phyloP scores from a whole-genome alignment of 163 green algal species.

The Coccomyxa subellipsoidea region DNA sequence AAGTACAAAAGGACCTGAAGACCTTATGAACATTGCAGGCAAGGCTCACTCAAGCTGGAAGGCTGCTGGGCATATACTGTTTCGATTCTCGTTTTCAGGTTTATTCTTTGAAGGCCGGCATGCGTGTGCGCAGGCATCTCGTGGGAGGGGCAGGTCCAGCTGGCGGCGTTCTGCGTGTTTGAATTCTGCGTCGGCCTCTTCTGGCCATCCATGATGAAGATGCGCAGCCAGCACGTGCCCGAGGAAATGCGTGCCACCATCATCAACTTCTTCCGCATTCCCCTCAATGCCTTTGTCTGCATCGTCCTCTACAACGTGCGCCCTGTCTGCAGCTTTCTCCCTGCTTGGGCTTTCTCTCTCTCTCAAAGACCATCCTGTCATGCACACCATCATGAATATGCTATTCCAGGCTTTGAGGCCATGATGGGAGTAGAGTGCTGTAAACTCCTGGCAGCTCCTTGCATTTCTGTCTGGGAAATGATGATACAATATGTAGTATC shows the following conservation, averaged over 20 bases:
- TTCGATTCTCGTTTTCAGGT: no score
- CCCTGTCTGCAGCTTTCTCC: neutral
- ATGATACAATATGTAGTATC: no score
- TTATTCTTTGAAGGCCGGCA: no score
- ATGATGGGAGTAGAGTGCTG: no score
- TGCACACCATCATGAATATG: neutral
- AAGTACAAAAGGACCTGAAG: no score
- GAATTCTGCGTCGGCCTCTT: conserved; percentile 90
- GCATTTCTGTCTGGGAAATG: no score
- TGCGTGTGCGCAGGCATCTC: conserved; percentile 55
- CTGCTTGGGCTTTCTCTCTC: no score
- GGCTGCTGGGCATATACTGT: no score
- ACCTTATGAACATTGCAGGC: no score
- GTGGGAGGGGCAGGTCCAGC: conserved; percentile 72
- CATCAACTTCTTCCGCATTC: conserved; percentile 96
- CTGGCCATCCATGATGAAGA: conserved; percentile 95
- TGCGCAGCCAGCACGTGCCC: conserved; percentile 80
- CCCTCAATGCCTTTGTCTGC: conserved; percentile 95
- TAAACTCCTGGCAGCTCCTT: no score
- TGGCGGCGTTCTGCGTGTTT: conserved; percentile 91
- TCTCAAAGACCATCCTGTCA: neutral
- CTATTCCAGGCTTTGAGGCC: no score
- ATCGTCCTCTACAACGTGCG: conserved; percentile 93
- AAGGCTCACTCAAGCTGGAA: no score
- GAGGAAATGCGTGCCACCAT: conserved; percentile 89